Conservation (phyloP, 2,329 filamentous ascomycete species). For the Pseudogymnoascus pannorum region DNA sequence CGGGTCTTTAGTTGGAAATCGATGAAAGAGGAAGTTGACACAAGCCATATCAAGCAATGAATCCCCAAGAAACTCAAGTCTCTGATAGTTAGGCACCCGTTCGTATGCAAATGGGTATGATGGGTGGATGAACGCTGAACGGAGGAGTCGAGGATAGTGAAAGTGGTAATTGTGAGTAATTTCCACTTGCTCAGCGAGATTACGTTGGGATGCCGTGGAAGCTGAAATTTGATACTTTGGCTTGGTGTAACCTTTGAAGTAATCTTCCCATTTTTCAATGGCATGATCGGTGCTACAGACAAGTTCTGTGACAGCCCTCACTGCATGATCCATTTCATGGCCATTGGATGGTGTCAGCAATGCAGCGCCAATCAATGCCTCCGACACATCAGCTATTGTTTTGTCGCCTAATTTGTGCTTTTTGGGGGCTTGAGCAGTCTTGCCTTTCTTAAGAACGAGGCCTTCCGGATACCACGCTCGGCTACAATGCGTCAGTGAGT, state of each 20-base stretch:
- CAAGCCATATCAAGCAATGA: slow-evolving; percentile 79
- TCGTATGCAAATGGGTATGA: slow-evolving; percentile 71
- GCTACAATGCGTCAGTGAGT: slow-evolving; percentile 27
- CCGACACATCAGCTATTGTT: slow-evolving; percentile 87
- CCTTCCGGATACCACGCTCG: slow-evolving; percentile 85
- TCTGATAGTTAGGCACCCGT: slow-evolving; percentile 79
- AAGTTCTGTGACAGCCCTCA: slow-evolving; percentile 59
- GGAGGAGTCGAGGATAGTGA: slow-evolving; percentile 64
- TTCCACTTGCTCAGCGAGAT: slow-evolving; percentile 61
- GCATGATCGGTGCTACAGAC: slow-evolving; percentile 63
- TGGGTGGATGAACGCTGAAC: slow-evolving; percentile 82
- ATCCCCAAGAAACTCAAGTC: slow-evolving; percentile 88
- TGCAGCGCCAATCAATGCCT: slow-evolving; percentile 86
- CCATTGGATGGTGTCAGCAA: slow-evolving; percentile 42
- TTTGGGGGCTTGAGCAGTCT: slow-evolving; percentile 46
- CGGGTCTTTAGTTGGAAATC: slow-evolving; percentile 72
- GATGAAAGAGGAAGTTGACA: slow-evolving; percentile 73
- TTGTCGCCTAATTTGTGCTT: slow-evolving; percentile 75
- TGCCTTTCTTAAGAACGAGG: slow-evolving; percentile 66
- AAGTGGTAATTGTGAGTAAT: slow-evolving; percentile 56
- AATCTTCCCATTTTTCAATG: slow-evolving; percentile 65
- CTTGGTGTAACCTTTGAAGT: slow-evolving; percentile 58
- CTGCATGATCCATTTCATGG: slow-evolving; percentile 47
- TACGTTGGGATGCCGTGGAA: slow-evolving; percentile 58
- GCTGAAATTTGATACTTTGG: slow-evolving; percentile 62